A percentile compares a stretch with the other conserved stretches of the same genome.
These are phyloP conservation scores for Euphorbia schlechtendalii DNA, from an alignment of 441 rosid species.

Conservation along the genomic window DNA sequence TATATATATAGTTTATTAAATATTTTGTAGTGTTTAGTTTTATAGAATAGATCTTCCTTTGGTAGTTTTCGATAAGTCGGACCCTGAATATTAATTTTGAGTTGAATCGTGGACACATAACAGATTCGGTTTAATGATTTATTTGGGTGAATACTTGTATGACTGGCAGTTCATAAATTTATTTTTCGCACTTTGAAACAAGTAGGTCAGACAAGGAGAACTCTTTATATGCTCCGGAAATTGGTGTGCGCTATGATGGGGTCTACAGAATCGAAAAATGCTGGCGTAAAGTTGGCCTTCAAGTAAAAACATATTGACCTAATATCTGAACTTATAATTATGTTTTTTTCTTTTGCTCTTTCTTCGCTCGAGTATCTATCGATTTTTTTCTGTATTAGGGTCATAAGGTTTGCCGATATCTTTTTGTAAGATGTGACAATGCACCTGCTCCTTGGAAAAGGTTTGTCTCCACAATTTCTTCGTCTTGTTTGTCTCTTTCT, in stretches of 20 bases:
- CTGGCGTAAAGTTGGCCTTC: constrained; percentile 61
- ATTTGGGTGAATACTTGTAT: background rate
- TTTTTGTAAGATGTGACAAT: constrained; percentile 86
- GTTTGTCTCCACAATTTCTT: constrained; percentile 27
- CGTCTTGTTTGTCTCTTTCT: background rate
- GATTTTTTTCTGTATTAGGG: constrained; percentile 30
- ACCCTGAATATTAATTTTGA: too few relatives aligned
- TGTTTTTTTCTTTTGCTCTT: constrained; percentile 9
- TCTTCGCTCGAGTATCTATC: background rate
- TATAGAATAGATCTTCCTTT: too few relatives aligned
- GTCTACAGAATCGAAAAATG: constrained; percentile 71
- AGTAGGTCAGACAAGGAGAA: constrained; percentile 72
- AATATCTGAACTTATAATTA: background rate
- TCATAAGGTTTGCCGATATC: constrained; percentile 51
- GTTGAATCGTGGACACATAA: too few relatives aligned
- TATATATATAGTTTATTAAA: too few relatives aligned
- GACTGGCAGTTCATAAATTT: background rate
- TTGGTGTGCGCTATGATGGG: constrained; percentile 78
- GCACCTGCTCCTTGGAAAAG: constrained; percentile 93
- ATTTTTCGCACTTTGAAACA: constrained; percentile 6
- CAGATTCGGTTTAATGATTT: too few relatives aligned
- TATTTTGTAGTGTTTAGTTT: too few relatives aligned
- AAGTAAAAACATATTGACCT: constrained; percentile 28
- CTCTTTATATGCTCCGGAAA: constrained; percentile 65
- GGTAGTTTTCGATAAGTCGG: too few relatives aligned